phyloP scores from a whole-genome alignment of 2,329 filamentous ascomycete genomes.

The Alternaria brassicae region DNA sequence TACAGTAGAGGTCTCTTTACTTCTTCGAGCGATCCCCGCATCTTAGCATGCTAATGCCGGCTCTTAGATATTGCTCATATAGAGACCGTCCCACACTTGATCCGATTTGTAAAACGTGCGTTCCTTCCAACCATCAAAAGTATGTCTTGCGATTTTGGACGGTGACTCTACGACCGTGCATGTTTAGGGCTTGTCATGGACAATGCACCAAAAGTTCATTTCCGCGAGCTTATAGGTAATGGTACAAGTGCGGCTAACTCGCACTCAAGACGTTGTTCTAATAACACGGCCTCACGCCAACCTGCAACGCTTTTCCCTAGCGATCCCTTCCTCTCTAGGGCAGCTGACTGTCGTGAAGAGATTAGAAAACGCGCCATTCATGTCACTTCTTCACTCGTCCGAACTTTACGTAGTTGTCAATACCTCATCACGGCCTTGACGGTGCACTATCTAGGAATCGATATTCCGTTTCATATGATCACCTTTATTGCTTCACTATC shows the following conservation, averaged over 20 bases:
- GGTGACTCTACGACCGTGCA: too few relatives aligned
- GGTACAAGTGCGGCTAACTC: too few relatives aligned
- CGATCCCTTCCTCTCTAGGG: background rate
- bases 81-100: background rate
- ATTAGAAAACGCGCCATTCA: background rate
- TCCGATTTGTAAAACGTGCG: background rate
- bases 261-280: background rate
- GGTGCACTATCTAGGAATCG: background rate
- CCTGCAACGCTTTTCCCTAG: background rate
- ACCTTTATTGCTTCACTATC: background rate
- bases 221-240: background rate
- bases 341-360: background rate
- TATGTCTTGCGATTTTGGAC: background rate
- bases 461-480: background rate
- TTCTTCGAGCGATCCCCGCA: constrained; percentile 20
- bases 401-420: background rate
- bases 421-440: background rate
- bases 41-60: constrained; percentile 6
- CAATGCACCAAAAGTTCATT: background rate
- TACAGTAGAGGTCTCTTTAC: constrained; percentile 10
- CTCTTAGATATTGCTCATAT: background rate
- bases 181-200: background rate
- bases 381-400: background rate
- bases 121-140: background rate
- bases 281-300: background rate